phyloP scores from a whole-genome alignment of 768 basidiomycete species.

The Naematelia aurantialba region DNA sequence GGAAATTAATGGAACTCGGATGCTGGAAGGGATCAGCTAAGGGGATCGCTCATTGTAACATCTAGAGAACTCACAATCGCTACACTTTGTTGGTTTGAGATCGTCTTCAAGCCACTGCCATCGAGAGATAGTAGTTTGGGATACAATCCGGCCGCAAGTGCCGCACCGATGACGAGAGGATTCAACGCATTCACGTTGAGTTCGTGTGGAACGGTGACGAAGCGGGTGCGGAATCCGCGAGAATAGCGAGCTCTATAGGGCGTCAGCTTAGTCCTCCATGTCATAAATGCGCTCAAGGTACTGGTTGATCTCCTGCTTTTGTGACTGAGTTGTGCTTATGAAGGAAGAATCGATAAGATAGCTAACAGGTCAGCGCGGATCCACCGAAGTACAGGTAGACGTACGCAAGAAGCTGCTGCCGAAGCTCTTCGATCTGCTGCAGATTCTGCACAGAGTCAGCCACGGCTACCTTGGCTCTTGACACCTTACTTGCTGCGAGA shows the following conservation, averaged over 20 bases:
- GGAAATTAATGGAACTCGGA: slow-evolving; percentile 87
- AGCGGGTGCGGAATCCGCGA: slow-evolving; percentile 62
- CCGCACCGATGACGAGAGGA: slow-evolving; percentile 67
- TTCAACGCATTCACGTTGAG: slow-evolving; percentile 65
- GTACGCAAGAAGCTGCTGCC: slow-evolving; percentile 80
- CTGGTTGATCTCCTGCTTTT: slow-evolving; percentile 71
- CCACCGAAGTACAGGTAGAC: slow-evolving; percentile 5
- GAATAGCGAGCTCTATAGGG: slow-evolving; percentile 65
- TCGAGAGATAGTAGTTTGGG: slow-evolving; percentile 84
- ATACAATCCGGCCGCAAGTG: slow-evolving; percentile 79
- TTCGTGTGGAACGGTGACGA: slow-evolving; percentile 68
- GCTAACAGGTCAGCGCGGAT: slow-evolving; percentile 49
- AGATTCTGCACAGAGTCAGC: slow-evolving; percentile 62
- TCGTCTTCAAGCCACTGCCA: slow-evolving; percentile 63
- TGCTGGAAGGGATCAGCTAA: slow-evolving; percentile 53
- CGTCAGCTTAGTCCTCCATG: slow-evolving; percentile 1
- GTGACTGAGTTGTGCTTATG: slow-evolving; percentile 63
- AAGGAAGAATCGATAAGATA: slow-evolving; percentile 87
- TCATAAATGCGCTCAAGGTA: slow-evolving; percentile 23
- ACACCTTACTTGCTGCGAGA: slow-evolving; percentile 69
- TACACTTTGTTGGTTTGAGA: slow-evolving; percentile 73
- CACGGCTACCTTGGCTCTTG: neutral
- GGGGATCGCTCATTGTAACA: neutral
- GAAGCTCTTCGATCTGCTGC: slow-evolving; percentile 91
- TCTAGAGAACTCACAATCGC: slow-evolving; percentile 54